Evolutionary conservation across 345 rosid species (phyloP), one percentile per base, ranked within the genome.

Genomic region (Carallia brachiata): DNA sequence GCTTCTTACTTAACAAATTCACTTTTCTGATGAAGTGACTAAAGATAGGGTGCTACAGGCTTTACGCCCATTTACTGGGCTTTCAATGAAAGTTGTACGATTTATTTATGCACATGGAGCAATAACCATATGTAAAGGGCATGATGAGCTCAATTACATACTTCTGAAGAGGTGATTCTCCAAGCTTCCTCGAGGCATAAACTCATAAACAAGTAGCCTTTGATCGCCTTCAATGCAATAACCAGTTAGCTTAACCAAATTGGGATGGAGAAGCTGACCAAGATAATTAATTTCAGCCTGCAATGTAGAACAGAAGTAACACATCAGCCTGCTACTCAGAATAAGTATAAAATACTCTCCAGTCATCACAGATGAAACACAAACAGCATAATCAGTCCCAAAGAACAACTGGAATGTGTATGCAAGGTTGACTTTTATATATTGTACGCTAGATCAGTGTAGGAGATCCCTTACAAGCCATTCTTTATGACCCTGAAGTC

Each of bases 401-500:
- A 71, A 62, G 36, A 56, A 48, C 2, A 19, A 36, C 36, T 12
- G 23, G 47, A 32, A 23, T 17, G 34, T 30, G 10, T 61, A 60
- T 31, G 27, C 13, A 5, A 9, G 44, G 48, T 40, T n/a, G 6
- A 4, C 6, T 23, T 18, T 9, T 37, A 18, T 59, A 60, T 19
- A 2, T 9, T 6, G 18, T 23, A 39, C 52, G 48, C 6, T 1
- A 54, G 59, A 7, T 32, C 28, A 69, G 39, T 58, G n/a, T n/a
- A 53, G 17, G 30, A 56, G 36, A 16, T 72, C 30, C 64, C 84
- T 71, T 83, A 92, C 98, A 80, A 90, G 88, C 98, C 98, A 93
- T 77, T 93, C 98, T 84, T 89, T 89, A 68, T 93, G 98, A 80
- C 98, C 98, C 85, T 93, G 98, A 73, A 93, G 90, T 72, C 98